phyloP scores from a whole-genome alignment of 805 yeast genomes.

The Ogataea sp. region DNA sequence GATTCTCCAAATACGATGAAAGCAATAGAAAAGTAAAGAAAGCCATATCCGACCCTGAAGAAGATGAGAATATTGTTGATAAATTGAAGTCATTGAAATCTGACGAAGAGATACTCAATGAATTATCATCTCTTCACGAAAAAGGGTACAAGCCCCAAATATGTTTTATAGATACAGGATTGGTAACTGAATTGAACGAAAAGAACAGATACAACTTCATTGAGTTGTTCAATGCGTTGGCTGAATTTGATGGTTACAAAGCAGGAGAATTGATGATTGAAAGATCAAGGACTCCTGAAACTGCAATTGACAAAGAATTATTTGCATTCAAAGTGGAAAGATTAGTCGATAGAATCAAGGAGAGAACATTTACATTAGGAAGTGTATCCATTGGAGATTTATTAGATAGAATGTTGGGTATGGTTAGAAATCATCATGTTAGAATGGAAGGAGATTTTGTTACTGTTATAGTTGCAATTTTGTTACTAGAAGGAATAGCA shows the following conservation, averaged over 20 bases:
- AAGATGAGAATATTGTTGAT: constrained; percentile 36
- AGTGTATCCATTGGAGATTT: constrained; percentile 88
- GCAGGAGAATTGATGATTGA: constrained; percentile 97
- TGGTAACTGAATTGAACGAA: constrained; percentile 82
- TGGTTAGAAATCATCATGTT: constrained; percentile 94
- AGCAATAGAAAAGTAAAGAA: constrained; percentile 18
- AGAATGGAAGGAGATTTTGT: constrained; percentile 97
- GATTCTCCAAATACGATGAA: constrained; percentile 33
- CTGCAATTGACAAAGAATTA: constrained; percentile 75
- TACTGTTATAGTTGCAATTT: constrained; percentile 88
- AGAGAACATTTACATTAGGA: constrained; percentile 87
- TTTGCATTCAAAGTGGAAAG: constrained; percentile 85
- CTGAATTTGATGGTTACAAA: constrained; percentile 86
- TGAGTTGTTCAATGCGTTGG: constrained; percentile 79
- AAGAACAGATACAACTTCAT: constrained; percentile 76
- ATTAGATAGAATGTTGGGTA: constrained; percentile 73
- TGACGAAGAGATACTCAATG: constrained; percentile 11
- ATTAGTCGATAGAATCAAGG: constrained; percentile 71
- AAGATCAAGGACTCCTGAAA: constrained; percentile 89
- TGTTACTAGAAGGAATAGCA: constrained; percentile 90
- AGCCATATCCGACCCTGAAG: constrained; percentile 35
- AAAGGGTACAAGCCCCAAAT: constrained; percentile 75
- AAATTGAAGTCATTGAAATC: constrained; percentile 29
- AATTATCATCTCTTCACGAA: constrained; percentile 26
- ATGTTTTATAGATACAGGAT: constrained; percentile 88